phyloP scores from a whole-genome alignment of 345 rosid species.

The Clarkia xantiana region DNA sequence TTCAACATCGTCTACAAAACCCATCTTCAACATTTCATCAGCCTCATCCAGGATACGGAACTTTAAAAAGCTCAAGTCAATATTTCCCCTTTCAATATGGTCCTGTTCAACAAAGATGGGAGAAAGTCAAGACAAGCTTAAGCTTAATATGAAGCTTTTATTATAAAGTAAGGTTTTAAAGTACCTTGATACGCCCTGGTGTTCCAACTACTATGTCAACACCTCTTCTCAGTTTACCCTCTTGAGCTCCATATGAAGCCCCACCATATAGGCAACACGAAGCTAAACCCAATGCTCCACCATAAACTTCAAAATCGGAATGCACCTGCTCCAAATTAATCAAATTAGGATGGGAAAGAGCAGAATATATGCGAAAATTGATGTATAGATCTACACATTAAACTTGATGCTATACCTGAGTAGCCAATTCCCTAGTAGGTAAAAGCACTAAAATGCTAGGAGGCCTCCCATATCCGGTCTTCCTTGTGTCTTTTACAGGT shows the following conservation, averaged over 20 bases:
- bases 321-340: slow-evolving; percentile 26
- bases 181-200: slow-evolving; percentile 90
- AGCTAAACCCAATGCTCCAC: slow-evolving; percentile 55
- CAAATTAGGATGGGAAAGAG: neutral
- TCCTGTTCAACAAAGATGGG: slow-evolving; percentile 32
- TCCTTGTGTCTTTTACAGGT: slow-evolving; percentile 36
- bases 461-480: slow-evolving; percentile 71
- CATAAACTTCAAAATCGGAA: slow-evolving; percentile 77
- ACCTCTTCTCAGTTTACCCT: slow-evolving; percentile 54
- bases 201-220: slow-evolving; percentile 89
- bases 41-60: slow-evolving; percentile 98
- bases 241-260: slow-evolving; percentile 50
- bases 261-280: slow-evolving; percentile 94
- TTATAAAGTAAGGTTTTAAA: neutral
- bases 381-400: neutral
- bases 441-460: slow-evolving; percentile 86
- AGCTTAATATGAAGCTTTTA: neutral
- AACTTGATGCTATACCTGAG: slow-evolving; percentile 34
- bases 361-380: neutral
- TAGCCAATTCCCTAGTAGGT: slow-evolving; percentile 93
- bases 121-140: neutral
- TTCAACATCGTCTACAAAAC: slow-evolving; percentile 95
- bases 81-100: slow-evolving; percentile 61
- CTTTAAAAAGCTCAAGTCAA: slow-evolving; percentile 48
- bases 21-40: slow-evolving; percentile 98